Base-by-base conservation (phyloP, 1,139 yeast genomes). In the Suhomyces taliae region DNA sequence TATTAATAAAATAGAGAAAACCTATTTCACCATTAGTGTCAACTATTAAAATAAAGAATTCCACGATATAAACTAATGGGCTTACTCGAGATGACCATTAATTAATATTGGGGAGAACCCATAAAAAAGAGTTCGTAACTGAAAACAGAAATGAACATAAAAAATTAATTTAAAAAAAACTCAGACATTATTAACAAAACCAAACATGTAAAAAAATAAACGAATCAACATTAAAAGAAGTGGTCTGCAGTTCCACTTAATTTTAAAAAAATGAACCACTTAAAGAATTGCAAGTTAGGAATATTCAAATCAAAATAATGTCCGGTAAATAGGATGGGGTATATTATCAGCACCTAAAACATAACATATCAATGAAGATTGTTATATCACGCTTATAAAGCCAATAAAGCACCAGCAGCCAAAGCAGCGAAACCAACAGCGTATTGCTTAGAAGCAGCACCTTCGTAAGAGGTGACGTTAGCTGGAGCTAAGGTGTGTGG, bases 321-420 rank as follows among this genome's bases (percentile, higher is more conserved):
- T 19, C 24, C 3, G 24, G 24, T 19, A 19, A 19, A 19, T 19
- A 19, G 24, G 24, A 19, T 1, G 24, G 24, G 24, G 24, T 19
- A 19, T 39, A 43, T 39, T 44, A 29, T 29, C 32, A 33, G 43
- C 46, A 33, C 40, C 43, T 8, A 15, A 33, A 29, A 35, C 37
- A 26, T 35, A 29, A 35, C 37, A 26, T 35, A 19, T 44, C 46
- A 44, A 8, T 27, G 9, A 44, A 44, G 46, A 44, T 9, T 43
- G 32, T n/a, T 37, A 11, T 19, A 46, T 39, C 45, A 36, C 48
- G 49, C 67, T 73, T 74, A 74, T 65, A 74, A 72, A 69, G 78
- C 78, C 64, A 74, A 72, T 64, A 74, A 71, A 69, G 78, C 79
- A 71, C 78, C 79, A 51, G 79, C 79, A 65, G 76, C 76, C 60